phyloP scores from a whole-genome alignment of 805 yeast species.

The Hanseniaspora vineae region DNA sequence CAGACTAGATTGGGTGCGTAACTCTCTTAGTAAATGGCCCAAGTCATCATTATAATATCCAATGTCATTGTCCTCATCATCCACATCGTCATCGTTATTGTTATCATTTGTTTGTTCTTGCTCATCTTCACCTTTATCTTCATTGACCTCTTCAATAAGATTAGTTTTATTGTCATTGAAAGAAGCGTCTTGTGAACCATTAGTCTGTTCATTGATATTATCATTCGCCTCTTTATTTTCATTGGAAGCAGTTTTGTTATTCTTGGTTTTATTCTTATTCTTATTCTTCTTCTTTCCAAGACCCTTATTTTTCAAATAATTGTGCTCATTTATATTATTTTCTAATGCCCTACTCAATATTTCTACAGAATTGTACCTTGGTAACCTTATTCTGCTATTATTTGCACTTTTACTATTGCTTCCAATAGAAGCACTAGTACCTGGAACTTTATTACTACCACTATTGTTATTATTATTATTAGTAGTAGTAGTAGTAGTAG shows the following conservation, averaged over 20 bases:
- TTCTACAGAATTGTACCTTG: not conserved
- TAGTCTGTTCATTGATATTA: not conserved
- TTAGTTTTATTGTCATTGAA: not conserved
- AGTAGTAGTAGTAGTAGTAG: not conserved
- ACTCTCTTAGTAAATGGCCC: no score
- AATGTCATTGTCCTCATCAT: no score
- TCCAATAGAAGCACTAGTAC: no score
- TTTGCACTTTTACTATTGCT: not conserved
- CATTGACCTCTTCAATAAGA: not conserved
- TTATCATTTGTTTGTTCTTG: no score
- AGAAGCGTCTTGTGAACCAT: no score
- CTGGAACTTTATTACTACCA: not conserved
- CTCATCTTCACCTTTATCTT: conserved; percentile 5
- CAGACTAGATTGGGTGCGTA: no score
- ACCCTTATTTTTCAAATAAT: not conserved
- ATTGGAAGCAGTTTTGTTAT: no score
- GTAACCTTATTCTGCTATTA: not conserved
- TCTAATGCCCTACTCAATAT: not conserved
- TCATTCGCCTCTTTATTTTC: not conserved
- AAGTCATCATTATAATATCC: no score
- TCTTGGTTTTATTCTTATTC: not conserved
- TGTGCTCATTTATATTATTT: not conserved
- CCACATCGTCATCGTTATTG: not conserved
- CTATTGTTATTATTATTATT: not conserved
- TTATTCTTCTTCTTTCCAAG: conserved; percentile 2